Evolutionary conservation across 257 asterid species (phyloP).

Genomic region (Solanum rostratum): DNA sequence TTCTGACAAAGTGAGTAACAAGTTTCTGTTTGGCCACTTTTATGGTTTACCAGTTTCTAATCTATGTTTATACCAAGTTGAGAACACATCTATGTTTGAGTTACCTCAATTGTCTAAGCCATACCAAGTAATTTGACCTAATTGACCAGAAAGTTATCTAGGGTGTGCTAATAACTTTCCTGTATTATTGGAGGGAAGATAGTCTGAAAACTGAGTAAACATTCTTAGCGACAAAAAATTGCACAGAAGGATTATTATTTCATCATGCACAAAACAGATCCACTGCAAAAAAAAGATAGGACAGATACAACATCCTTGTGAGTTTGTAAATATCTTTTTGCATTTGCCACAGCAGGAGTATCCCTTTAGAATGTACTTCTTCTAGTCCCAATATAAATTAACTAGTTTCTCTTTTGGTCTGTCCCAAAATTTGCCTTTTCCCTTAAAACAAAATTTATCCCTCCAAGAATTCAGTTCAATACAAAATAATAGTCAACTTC

Average conservation of each 20-base stretch:
- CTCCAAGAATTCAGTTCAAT: background rate
- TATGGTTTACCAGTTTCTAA: background rate
- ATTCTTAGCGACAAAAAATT: background rate
- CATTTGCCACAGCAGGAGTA: background rate
- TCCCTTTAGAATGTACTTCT: background rate
- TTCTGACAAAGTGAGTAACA: constrained; percentile 22
- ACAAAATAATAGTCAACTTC: background rate
- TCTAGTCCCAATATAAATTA: background rate
- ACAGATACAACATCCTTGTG: background rate
- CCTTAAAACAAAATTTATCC: background rate
- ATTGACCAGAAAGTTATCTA: background rate
- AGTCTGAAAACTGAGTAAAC: background rate
- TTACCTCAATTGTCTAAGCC: background rate
- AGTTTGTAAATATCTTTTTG: background rate
- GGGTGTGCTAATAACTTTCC: background rate
- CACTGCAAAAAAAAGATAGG: background rate
- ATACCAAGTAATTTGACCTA: background rate
- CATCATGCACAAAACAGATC: background rate
- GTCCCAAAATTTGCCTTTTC: background rate
- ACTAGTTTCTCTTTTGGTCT: background rate
- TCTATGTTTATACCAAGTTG: background rate
- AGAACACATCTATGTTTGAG: background rate
- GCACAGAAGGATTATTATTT: background rate
- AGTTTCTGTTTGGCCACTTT: background rate
- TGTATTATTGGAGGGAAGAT: background rate